Percentiles rank a stretch among this genome's conserved stretches.
phyloP scores from a whole-genome alignment of 225 moss, liverwort and hornwort species.

The Straminergon stramineum region DNA sequence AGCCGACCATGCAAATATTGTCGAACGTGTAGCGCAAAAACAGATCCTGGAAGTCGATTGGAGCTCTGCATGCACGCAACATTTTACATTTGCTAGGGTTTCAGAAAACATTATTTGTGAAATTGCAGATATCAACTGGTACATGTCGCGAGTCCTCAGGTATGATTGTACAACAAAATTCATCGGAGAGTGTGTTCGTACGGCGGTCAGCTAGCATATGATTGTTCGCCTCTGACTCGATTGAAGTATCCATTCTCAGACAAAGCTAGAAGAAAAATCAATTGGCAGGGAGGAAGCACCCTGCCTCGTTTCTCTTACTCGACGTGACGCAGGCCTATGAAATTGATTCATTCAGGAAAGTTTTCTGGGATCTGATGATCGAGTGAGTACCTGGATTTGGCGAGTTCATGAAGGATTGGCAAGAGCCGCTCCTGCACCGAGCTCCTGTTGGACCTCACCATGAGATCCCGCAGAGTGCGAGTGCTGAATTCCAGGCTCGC shows the following conservation, averaged over 20 bases:
- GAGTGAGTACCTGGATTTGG: not conserved
- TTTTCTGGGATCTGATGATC: no score
- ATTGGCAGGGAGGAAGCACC: not conserved
- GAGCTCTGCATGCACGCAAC: constrained; percentile 20
- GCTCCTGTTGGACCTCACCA: constrained; percentile 42
- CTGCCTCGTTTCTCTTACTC: not conserved
- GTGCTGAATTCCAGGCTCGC: constrained; percentile 56
- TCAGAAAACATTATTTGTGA: not conserved
- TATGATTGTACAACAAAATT: not conserved
- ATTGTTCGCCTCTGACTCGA: not conserved
- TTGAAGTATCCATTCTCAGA: not conserved
- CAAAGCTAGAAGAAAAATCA: not conserved
- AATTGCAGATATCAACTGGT: not conserved
- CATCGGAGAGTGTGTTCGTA: not conserved
- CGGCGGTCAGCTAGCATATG: not conserved
- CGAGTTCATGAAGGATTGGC: constrained; percentile 35
- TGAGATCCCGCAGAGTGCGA: constrained; percentile 39
- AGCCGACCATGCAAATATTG: constrained; percentile 62
- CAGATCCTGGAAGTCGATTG: constrained; percentile 52
- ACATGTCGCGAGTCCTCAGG: not conserved
- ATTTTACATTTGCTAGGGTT: not conserved
- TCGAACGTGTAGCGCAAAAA: constrained; percentile 64
- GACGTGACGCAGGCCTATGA: not conserved
- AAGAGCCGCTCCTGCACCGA: constrained; percentile 39
- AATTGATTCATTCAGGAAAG: not conserved